Evolutionary conservation across 176 grass and related monocot genomes (phyloP).

Genomic region (Eremochloa ophiuroides): DNA sequence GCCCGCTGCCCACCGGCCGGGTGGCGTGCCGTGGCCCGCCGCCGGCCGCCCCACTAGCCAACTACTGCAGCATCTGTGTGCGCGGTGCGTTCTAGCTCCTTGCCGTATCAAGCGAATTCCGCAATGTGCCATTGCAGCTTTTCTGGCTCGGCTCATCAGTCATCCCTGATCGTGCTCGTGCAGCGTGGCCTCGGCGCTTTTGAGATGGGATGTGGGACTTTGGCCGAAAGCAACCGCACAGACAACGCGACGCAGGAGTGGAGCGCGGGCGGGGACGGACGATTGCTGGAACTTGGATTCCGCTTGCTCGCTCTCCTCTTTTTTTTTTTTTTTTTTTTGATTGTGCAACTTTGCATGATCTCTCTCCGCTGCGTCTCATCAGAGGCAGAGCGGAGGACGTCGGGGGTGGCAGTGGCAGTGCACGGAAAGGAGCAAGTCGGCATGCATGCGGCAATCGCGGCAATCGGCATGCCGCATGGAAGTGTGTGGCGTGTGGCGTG

Average conservation of each 20-base stretch:
- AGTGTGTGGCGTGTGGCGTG: neutral
- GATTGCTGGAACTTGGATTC: neutral
- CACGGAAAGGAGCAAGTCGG: neutral
- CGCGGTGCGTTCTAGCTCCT: neutral
- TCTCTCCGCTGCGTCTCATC: neutral
- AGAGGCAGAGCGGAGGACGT: neutral
- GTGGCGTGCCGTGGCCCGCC: neutral
- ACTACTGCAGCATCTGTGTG: neutral
- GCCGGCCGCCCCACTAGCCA: neutral
- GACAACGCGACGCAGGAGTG: neutral
- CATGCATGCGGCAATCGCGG: neutral
- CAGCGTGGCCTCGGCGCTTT: neutral
- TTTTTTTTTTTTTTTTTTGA: no score
- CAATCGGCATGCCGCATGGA: neutral
- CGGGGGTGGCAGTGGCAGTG: neutral
- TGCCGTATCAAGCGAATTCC: neutral
- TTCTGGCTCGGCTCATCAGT: no score
- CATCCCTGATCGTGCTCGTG: neutral
- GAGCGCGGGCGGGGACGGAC: neutral
- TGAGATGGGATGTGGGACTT: neutral
- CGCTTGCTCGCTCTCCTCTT: no score
- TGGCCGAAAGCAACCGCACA: slow-evolving; percentile 28
- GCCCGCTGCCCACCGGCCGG: neutral
- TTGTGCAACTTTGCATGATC: neutral
- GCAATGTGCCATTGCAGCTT: neutral